phyloP scores from a whole-genome alignment of 2,329 filamentous ascomycete genomes.

The Paecilomyces formosus region DNA sequence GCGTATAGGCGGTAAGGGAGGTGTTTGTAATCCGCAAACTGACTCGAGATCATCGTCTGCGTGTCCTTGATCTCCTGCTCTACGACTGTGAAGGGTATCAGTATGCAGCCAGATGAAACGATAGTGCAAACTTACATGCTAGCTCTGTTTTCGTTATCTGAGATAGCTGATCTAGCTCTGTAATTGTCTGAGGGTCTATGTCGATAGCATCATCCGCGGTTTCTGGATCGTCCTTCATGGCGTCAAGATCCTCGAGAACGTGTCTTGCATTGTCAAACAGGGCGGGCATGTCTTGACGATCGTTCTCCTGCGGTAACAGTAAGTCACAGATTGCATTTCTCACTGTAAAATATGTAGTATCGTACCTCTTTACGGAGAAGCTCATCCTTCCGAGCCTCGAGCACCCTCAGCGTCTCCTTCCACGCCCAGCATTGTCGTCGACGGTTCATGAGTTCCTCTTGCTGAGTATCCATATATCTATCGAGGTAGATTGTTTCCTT shows the following conservation, averaged over 20 bases:
- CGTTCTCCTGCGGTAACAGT: constrained; percentile 10
- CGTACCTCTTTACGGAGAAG: constrained; percentile 31
- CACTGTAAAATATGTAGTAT: constrained; percentile 1
- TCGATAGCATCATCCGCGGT: constrained; percentile 32
- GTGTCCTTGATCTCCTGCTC: constrained; percentile 43
- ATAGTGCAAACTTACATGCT: constrained; percentile 23
- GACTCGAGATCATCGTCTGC: constrained; percentile 43
- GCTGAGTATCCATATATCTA: constrained; percentile 65
- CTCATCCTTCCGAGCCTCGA: constrained; percentile 43
- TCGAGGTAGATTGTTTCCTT: constrained; percentile 78
- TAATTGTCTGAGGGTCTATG: constrained; percentile 34
- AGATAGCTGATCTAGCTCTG: constrained; percentile 39
- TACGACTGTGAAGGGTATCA: constrained; percentile 16
- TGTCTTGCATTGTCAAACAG: constrained; percentile 29
- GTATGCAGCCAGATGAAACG: background rate
- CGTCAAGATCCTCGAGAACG: constrained; percentile 37
- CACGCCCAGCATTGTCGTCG: constrained; percentile 68
- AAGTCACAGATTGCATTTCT: constrained; percentile 13
- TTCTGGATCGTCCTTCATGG: constrained; percentile 25
- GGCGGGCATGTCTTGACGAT: constrained; percentile 21
- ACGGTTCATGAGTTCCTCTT: constrained; percentile 54
- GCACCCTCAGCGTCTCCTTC: constrained; percentile 54
- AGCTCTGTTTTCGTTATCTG: constrained; percentile 41
- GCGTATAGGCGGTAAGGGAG: constrained; percentile 79
- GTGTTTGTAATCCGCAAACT: constrained; percentile 58